phyloP scores from a whole-genome alignment of 345 rosid species.

The Passiflora organensis region DNA sequence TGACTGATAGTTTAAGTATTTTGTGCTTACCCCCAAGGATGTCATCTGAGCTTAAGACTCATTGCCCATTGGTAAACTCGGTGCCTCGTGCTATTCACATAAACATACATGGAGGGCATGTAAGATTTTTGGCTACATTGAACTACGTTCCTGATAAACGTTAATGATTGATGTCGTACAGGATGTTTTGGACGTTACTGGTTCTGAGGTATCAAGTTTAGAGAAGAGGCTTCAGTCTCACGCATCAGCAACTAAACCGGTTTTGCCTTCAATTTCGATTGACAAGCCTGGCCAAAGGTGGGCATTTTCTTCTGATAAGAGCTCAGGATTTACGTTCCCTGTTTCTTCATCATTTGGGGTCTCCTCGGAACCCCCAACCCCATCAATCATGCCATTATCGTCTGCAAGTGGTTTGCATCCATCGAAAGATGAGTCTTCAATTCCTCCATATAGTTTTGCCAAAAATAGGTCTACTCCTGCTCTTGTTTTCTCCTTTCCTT shows the following conservation, averaged over 20 bases:
- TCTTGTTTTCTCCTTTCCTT: constrained; percentile 64
- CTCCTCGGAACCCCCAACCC: constrained; percentile 77
- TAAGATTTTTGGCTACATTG: neutral
- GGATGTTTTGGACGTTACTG: constrained; percentile 35
- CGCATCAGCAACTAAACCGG: constrained; percentile 45
- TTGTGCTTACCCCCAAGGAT: too few relatives aligned
- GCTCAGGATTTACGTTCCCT: constrained; percentile 63
- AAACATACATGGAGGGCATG: neutral
- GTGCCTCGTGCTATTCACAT: too few relatives aligned
- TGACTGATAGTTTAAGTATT: neutral
- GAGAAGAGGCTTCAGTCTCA: constrained; percentile 44
- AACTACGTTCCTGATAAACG: constrained; percentile 12
- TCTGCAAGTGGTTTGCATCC: constrained; percentile 21
- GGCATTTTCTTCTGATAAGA: constrained; percentile 45
- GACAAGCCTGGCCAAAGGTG: constrained; percentile 48
- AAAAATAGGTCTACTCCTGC: constrained; percentile 31
- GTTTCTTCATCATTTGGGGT: constrained; percentile 46
- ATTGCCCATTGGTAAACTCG: too few relatives aligned
- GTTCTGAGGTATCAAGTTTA: constrained; percentile 22
- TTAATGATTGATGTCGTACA: constrained; percentile 28
- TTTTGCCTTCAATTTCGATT: constrained; percentile 50
- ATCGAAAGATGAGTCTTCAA: constrained; percentile 16
- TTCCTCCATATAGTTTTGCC: constrained; percentile 53
- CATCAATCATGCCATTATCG: constrained; percentile 54
- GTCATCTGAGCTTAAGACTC: too few relatives aligned